phyloP scores from a whole-genome alignment of 2,329 filamentous ascomycete genomes.

The Neobulgaria alba region DNA sequence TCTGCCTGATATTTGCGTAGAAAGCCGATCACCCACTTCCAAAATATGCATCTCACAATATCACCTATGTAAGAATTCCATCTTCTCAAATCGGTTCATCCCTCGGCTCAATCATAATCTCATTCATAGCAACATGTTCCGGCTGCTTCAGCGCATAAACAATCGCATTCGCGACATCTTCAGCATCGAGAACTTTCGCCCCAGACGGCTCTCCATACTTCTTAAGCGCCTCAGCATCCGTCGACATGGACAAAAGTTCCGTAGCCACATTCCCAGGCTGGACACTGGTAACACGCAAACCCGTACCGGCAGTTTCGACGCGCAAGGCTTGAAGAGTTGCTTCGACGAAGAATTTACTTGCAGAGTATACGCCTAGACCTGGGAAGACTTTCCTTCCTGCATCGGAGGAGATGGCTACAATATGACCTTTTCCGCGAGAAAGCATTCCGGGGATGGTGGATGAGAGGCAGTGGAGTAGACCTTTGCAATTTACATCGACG shows the following conservation, averaged over 20 bases:
- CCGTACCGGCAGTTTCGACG: conserved; percentile 66
- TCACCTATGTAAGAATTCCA: no score
- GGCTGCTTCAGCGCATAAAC: conserved; percentile 69
- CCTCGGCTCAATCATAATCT: conserved; percentile 69
- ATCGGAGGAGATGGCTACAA: conserved; percentile 76
- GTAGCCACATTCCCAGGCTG: conserved; percentile 74
- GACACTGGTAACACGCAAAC: conserved; percentile 63
- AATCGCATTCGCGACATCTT: conserved; percentile 65
- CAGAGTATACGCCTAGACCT: conserved; percentile 73
- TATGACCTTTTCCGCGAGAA: conserved; percentile 57
- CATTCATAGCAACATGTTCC: conserved; percentile 68
- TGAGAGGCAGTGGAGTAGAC: conserved; percentile 63
- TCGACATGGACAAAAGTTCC: conserved; percentile 65
- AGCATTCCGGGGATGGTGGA: conserved; percentile 66
- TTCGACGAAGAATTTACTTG: conserved; percentile 79
- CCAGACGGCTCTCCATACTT: conserved; percentile 70
- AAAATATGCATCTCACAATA: no score
- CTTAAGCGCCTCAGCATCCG: conserved; percentile 67
- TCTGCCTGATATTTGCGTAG: no score
- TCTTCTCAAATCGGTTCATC: conserved; percentile 68
- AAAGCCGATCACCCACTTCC: no score
- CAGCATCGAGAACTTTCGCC: conserved; percentile 64
- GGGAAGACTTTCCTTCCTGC: conserved; percentile 77
- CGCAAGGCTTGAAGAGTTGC: conserved; percentile 68
- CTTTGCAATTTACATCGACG: conserved; percentile 82